Evolutionary conservation across 208 protist genomes (phyloP).

Genomic region (Acanthamoeba culbertsoni): DNA sequence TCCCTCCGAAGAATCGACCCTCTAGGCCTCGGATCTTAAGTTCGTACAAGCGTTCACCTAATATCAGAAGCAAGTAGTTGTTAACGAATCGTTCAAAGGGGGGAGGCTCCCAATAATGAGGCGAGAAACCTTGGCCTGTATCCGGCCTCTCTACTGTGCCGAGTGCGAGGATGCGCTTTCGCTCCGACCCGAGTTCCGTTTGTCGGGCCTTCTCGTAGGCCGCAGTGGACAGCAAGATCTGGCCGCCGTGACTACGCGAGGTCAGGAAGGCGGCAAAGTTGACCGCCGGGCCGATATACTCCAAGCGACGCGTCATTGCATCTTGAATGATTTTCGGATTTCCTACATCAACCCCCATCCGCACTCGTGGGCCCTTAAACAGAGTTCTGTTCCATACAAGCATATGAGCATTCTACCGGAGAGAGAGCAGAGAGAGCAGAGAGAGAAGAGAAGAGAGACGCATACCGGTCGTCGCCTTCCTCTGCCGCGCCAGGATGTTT

Average conservation of each 20-base stretch:
- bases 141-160: neutral
- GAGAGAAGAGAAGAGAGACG: neutral
- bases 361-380: neutral
- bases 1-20: neutral
- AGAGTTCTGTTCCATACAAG: neutral
- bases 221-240: neutral
- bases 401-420: neutral
- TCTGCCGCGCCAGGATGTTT: constrained; percentile 16
- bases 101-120: neutral
- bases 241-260: neutral
- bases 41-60: neutral
- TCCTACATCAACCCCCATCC: neutral
- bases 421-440: neutral
- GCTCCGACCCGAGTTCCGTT: neutral
- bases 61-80: neutral
- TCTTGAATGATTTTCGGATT: neutral
- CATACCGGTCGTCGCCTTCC: neutral
- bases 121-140: neutral
- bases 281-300: neutral
- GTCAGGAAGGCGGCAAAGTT: neutral
- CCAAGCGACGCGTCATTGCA: neutral
- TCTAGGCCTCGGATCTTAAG: neutral
- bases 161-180: neutral
- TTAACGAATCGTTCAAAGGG: neutral
- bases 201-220: neutral